phyloP scores from a whole-genome alignment of 2,329 filamentous ascomycete species.

The Davidsoniella australis region DNA sequence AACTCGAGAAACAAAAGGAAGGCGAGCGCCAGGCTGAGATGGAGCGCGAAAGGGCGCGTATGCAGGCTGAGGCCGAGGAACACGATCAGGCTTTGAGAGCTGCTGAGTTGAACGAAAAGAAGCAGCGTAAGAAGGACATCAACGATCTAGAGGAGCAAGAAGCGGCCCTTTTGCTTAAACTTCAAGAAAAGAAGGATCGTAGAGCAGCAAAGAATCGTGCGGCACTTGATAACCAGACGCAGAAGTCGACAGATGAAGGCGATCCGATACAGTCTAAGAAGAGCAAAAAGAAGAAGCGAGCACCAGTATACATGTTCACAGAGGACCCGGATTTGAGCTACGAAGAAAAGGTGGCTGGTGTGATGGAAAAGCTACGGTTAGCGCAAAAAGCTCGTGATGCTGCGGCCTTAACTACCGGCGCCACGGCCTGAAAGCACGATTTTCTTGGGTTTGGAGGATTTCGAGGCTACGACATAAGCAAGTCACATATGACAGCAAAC shows the following conservation, averaged over 20 bases:
- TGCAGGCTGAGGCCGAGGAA: slow-evolving; percentile 20
- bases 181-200: slow-evolving; percentile 18
- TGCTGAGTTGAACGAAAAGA: slow-evolving; percentile 1
- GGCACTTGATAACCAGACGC: not conserved
- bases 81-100: slow-evolving; percentile 1
- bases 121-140: slow-evolving; percentile 16
- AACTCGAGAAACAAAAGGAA: slow-evolving; percentile 36
- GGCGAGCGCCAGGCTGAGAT: slow-evolving; percentile 22
- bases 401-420: slow-evolving; percentile 13
- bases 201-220: slow-evolving; percentile 21
- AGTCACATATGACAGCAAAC: not conserved
- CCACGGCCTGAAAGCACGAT: not conserved
- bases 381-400: slow-evolving; percentile 20
- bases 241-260: too few relatives aligned
- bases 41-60: slow-evolving; percentile 21
- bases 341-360: slow-evolving; percentile 13
- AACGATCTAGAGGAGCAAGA: slow-evolving; percentile 19
- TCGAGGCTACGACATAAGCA: not conserved
- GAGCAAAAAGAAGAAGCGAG: slow-evolving; percentile 8
- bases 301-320: slow-evolving; percentile 11
- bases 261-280: not conserved
- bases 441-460: not conserved
- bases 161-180: slow-evolving; percentile 13
- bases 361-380: slow-evolving; percentile 23
- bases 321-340: slow-evolving; percentile 13